Evolutionary conservation across 495 filamentous ascomycete genomes (phyloP).

Genomic region (Trichoderma parareesei): DNA sequence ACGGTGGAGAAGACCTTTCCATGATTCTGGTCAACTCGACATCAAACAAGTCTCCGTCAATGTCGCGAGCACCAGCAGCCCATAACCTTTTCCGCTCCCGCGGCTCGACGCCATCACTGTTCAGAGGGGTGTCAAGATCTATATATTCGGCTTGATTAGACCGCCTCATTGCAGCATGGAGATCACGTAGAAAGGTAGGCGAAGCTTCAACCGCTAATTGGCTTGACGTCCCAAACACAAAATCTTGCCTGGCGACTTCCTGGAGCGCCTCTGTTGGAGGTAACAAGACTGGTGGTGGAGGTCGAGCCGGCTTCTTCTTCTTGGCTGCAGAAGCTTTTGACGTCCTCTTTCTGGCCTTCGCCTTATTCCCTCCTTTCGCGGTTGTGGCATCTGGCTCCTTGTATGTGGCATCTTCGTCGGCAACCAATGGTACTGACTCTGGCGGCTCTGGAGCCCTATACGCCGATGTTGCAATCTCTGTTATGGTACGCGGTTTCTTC

Average conservation of each 20-base stretch:
- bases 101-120: conserved; percentile 18
- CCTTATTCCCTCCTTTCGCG: neutral
- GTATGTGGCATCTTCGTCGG: conserved; percentile 12
- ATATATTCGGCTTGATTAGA: conserved; percentile 41
- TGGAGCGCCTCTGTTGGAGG: conserved; percentile 66
- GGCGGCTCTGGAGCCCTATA: conserved; percentile 42
- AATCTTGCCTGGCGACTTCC: conserved; percentile 63
- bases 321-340: conserved; percentile 21
- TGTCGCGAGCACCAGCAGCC: conserved; percentile 59
- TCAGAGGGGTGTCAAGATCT: conserved; percentile 28
- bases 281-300: conserved; percentile 46
- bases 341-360: conserved; percentile 19
- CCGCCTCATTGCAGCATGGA: conserved; percentile 59
- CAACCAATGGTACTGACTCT: neutral
- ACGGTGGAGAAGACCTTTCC: conserved; percentile 28
- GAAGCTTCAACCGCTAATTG: conserved; percentile 75
- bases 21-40: conserved; percentile 50
- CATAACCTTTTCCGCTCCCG: conserved; percentile 42
- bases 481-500: conserved; percentile 78
- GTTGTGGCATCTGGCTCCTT: conserved; percentile 18
- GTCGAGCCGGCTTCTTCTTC: conserved; percentile 39
- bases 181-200: conserved; percentile 55
- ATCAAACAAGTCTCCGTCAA: conserved; percentile 50
- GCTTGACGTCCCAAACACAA: conserved; percentile 89
- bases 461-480: conserved; percentile 71